phyloP scores from a whole-genome alignment of 495 filamentous ascomycete genomes.

The Niebla homalea region DNA sequence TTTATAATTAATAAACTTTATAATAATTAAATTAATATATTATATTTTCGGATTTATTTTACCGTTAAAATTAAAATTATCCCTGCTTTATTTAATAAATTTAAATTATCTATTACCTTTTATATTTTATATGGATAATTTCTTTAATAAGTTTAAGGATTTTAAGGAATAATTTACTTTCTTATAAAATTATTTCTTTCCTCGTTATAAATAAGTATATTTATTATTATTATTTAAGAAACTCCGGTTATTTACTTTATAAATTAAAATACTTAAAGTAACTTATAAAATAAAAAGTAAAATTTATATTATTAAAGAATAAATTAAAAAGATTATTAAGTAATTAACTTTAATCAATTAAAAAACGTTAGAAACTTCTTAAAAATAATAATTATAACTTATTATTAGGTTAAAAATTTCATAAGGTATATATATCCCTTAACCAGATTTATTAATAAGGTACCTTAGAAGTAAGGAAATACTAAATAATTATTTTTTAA shows the following conservation, averaged over 20 bases:
- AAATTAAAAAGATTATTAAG: neutral
- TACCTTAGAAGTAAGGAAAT: neutral
- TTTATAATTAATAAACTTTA: neutral
- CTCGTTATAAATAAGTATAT: neutral
- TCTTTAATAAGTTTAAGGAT: neutral
- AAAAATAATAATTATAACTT: neutral
- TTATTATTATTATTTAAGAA: conserved; percentile 3
- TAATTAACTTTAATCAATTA: neutral
- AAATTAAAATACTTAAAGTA: neutral
- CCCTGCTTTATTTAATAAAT: neutral
- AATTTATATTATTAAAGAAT: neutral
- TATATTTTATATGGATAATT: conserved; percentile 1
- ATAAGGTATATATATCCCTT: neutral
- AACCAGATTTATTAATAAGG: neutral
- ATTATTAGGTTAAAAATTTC: conserved; percentile 4
- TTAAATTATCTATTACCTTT: neutral
- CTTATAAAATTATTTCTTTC: neutral
- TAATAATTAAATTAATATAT: neutral
- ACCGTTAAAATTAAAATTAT: neutral
- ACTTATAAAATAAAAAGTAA: neutral
- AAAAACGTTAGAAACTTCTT: neutral
- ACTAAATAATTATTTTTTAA: conserved; percentile 3
- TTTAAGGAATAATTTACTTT: neutral
- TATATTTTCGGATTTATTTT: neutral
- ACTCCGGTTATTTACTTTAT: neutral